Percentiles rank a stretch among this genome's conserved stretches.
These are phyloP conservation scores for Hepatocystis sp. DNA, from an alignment of 169 alveolate species.

Conservation along the genomic window DNA sequence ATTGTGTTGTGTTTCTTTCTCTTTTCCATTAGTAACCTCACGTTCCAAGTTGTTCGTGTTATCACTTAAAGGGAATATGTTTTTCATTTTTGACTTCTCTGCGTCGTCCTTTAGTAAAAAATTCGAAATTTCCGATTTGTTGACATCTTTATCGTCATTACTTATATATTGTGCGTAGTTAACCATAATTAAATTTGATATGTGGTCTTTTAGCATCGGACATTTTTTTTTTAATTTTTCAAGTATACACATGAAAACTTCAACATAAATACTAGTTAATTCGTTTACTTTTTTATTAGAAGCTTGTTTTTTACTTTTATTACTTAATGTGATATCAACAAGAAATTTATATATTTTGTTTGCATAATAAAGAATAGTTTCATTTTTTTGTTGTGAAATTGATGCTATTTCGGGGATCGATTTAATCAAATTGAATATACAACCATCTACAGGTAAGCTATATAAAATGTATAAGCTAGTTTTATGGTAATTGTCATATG, in stretches of 20 bases:
- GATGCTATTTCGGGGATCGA: conserved; percentile 72
- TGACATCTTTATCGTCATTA: neutral
- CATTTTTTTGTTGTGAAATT: conserved; percentile 54
- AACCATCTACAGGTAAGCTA: conserved; percentile 71
- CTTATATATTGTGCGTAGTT: neutral
- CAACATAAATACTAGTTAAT: conserved; percentile 49
- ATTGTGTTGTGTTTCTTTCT: neutral
- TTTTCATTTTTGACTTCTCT: no score
- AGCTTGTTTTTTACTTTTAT: no score
- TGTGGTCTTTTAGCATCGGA: conserved; percentile 50
- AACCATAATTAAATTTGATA: conserved; percentile 25
- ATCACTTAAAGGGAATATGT: no score
- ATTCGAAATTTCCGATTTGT: neutral
- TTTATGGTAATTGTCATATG: conserved; percentile 29
- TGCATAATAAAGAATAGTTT: conserved; percentile 53
- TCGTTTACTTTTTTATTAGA: no score
- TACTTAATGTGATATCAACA: conserved; percentile 26
- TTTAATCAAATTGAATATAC: conserved; percentile 64
- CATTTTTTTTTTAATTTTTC: conserved; percentile 67
- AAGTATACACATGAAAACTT: conserved; percentile 75
- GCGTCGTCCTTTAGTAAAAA: no score
- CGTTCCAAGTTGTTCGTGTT: neutral
- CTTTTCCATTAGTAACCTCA: neutral
- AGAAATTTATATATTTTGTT: conserved; percentile 62
- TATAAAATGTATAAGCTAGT: conserved; percentile 52